A percentile compares a stretch with the other conserved stretches of the same genome.
Conservation (phyloP, 2,329 filamentous ascomycete species). For the Knufia fluminis region DNA sequence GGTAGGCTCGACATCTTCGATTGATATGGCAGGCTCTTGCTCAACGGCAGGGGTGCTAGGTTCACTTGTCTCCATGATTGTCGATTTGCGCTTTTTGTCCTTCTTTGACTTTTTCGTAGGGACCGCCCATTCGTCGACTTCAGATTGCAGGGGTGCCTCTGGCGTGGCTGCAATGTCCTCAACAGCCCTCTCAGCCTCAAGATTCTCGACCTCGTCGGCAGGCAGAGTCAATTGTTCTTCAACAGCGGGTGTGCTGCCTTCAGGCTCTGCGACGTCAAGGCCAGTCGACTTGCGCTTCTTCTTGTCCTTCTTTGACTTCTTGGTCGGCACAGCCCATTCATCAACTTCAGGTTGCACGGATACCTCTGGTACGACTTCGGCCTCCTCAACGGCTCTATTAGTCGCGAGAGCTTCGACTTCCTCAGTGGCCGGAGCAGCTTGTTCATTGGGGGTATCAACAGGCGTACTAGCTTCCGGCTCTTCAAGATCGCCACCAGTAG, state of each 20-base stretch:
- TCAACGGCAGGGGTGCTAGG: background rate
- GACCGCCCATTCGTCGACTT: background rate
- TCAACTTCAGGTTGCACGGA: background rate
- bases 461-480: background rate
- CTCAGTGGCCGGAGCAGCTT: background rate
- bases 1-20: background rate
- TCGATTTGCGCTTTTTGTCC: constrained; percentile 10
- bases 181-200: background rate
- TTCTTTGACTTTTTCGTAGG: constrained; percentile 4
- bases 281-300: constrained; percentile 9
- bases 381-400: background rate
- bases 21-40: background rate
- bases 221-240: background rate
- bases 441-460: background rate
- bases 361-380: background rate
- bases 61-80: background rate
- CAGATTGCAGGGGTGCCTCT: background rate
- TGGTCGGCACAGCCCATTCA: constrained; percentile 2
- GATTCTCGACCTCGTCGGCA: background rate
- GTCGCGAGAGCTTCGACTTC: background rate
- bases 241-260: background rate
- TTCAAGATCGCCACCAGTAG: background rate
- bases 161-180: background rate
- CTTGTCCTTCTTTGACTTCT: constrained; percentile 10
- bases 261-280: background rate